Evolutionary conservation across 176 grass and related monocot genomes (phyloP).

Genomic region (Cenchrus fungigraminus): DNA sequence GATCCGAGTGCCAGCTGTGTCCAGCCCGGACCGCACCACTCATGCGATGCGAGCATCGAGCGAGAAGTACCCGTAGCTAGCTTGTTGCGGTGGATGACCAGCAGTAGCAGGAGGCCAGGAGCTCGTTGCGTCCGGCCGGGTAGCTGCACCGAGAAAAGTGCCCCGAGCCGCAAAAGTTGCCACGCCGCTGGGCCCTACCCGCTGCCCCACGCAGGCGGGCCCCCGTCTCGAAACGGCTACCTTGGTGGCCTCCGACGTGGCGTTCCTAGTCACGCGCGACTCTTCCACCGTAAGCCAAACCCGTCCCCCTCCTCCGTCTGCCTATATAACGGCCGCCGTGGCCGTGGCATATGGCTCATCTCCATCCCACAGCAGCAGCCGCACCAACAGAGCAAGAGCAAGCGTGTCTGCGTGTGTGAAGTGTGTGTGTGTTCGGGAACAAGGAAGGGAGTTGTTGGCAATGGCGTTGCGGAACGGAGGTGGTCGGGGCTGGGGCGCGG

Average conservation of each 20-base stretch:
- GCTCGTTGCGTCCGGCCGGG: neutral
- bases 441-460: neutral
- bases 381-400: too few relatives aligned
- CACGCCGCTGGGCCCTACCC: neutral
- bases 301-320: neutral
- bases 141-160: neutral
- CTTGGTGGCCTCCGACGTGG: conserved; percentile 25
- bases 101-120: neutral
- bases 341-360: neutral
- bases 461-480: neutral
- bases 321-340: conserved; percentile 1
- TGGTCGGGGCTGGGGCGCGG: neutral
- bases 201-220: too few relatives aligned
- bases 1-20: conserved; percentile 24
- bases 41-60: too few relatives aligned
- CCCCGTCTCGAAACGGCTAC: conserved; percentile 37
- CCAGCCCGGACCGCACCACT: neutral
- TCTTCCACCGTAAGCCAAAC: conserved; percentile 3
- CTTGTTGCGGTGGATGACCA: neutral
- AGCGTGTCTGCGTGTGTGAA: too few relatives aligned
- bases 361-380: neutral
- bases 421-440: too few relatives aligned
- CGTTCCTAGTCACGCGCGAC: conserved; percentile 32
- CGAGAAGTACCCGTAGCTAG: neutral
- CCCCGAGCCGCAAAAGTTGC: conserved; percentile 30